phyloP scores from a whole-genome alignment of 805 yeast species.

The Alloascoidea hylecoeti region DNA sequence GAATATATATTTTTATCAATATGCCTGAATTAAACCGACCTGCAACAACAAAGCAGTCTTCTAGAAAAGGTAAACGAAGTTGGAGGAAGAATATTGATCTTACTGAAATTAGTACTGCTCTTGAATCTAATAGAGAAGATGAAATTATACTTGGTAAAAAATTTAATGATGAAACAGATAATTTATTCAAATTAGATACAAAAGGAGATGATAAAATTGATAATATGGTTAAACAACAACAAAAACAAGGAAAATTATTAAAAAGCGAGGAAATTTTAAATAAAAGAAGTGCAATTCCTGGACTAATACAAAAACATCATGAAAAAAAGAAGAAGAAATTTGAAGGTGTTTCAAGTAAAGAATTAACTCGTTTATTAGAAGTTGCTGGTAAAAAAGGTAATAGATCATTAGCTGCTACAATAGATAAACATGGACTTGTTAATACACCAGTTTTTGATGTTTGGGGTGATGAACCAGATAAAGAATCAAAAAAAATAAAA shows the following conservation, averaged over 20 bases:
- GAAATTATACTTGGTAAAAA: constrained; percentile 25
- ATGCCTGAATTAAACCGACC: constrained; percentile 34
- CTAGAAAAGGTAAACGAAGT: constrained; percentile 85
- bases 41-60: constrained; percentile 48
- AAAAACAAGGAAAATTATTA: constrained; percentile 26
- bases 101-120: constrained; percentile 56
- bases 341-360: constrained; percentile 52
- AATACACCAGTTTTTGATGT: constrained; percentile 42
- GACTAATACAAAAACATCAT: constrained; percentile 28
- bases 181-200: constrained; percentile 52
- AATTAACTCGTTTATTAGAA: constrained; percentile 51
- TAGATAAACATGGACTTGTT: constrained; percentile 52
- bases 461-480: constrained; percentile 37
- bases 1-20: no score
- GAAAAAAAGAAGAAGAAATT: constrained; percentile 24
- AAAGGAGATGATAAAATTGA: constrained; percentile 36
- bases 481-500: constrained; percentile 8
- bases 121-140: constrained; percentile 58
- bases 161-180: constrained; percentile 24
- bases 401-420: constrained; percentile 33
- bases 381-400: constrained; percentile 63
- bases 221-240: constrained; percentile 23
- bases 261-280: constrained; percentile 62
- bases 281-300: constrained; percentile 66
- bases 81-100: constrained; percentile 91